Evolutionary conservation across 768 basidiomycete species (phyloP).

Genomic region (Floccularia luteovirens): DNA sequence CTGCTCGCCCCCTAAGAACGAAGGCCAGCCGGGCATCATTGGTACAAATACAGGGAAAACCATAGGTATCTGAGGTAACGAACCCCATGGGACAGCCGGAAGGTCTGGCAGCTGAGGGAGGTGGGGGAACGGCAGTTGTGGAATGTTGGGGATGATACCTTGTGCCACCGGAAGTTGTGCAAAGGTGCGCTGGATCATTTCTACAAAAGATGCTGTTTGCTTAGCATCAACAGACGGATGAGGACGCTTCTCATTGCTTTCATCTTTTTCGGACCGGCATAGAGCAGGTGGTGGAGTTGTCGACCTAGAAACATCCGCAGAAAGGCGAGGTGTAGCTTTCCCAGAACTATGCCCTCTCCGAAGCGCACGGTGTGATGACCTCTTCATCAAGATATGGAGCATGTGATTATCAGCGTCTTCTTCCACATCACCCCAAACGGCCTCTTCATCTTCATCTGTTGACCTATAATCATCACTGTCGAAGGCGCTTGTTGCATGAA

Average conservation of each 20-base stretch:
- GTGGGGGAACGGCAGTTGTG: conserved; percentile 43
- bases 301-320: conserved; percentile 22
- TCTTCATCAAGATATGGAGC: conserved; percentile 21
- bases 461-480: conserved; percentile 18
- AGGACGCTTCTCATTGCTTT: conserved; percentile 7
- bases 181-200: conserved; percentile 71
- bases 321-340: conserved; percentile 19
- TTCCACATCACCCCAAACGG: conserved; percentile 63
- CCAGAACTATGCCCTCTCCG: conserved; percentile 19
- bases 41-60: conserved; percentile 80
- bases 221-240: conserved; percentile 29
- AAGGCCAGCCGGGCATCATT: conserved; percentile 52
- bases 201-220: conserved; percentile 48
- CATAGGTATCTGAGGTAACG: conserved; percentile 61
- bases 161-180: conserved; percentile 55
- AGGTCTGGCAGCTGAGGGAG: conserved; percentile 65
- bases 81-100: conserved; percentile 54
- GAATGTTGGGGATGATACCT: conserved; percentile 35
- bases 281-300: conserved; percentile 20
- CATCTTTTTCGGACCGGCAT: conserved; percentile 14
- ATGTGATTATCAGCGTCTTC: conserved; percentile 48
- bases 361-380: conserved; percentile 24
- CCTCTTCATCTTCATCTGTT: conserved; percentile 36
- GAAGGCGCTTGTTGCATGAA: conserved; percentile 15
- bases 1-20: conserved; percentile 49